Conservation (phyloP, 345 rosid genomes). For the Eucalyptus erythrocorys region DNA sequence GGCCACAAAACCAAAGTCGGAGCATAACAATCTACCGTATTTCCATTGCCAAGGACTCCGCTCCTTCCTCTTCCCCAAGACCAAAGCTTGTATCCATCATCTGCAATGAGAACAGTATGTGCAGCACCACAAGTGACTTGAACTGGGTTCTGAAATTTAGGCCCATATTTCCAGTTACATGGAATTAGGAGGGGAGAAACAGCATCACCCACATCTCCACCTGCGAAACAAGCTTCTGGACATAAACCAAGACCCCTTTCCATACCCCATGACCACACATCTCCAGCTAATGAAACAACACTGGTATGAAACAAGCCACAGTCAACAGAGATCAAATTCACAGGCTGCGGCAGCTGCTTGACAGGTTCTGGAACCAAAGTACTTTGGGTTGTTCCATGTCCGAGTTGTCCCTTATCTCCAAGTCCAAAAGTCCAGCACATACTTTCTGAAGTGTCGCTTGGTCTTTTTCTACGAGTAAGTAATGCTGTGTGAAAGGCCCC, state of each 20-base stretch:
- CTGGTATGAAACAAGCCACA: constrained; percentile 93
- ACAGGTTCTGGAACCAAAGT: constrained; percentile 54
- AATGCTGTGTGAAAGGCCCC: constrained; percentile 88
- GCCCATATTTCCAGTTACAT: constrained; percentile 6
- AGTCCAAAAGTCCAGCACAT: constrained; percentile 86
- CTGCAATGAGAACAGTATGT: constrained; percentile 68
- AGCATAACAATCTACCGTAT: constrained; percentile 22
- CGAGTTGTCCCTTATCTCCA: constrained; percentile 88
- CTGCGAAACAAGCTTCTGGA: constrained; percentile 56
- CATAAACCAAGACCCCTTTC: constrained; percentile 84
- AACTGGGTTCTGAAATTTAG: constrained; percentile 45
- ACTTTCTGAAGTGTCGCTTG: constrained; percentile 28
- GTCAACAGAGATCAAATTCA: constrained; percentile 55
- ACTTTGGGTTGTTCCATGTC: constrained; percentile 67
- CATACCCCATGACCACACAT: constrained; percentile 96
- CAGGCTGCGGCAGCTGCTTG: constrained; percentile 37
- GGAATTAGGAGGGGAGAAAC: constrained; percentile 34
- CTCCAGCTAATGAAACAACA: constrained; percentile 75
- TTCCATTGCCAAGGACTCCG: constrained; percentile 78
- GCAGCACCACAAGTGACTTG: constrained; percentile 86
- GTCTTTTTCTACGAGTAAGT: constrained; percentile 48
- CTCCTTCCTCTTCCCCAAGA: constrained; percentile 94
- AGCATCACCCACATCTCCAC: constrained; percentile 74
- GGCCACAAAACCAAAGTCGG: constrained; percentile 63
- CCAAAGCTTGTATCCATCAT: constrained; percentile 74